These are phyloP conservation scores for Sporothrix protearum DNA, from an alignment of 2,329 filamentous ascomycete genomes.

Conservation along the genomic window DNA sequence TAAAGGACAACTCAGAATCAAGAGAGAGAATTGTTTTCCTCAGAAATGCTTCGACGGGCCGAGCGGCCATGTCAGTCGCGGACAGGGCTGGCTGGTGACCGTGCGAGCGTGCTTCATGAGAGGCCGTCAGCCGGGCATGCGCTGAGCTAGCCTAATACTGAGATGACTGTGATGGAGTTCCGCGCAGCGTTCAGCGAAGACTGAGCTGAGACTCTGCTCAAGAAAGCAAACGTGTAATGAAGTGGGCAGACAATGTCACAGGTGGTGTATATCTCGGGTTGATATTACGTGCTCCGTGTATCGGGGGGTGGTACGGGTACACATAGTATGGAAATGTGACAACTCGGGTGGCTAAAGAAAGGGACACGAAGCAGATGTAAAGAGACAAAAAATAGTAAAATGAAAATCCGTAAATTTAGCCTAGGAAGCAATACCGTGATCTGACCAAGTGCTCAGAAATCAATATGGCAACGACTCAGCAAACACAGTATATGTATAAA, in stretches of 20 bases:
- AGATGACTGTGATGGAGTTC: background rate
- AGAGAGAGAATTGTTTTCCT: background rate
- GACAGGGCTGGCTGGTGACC: background rate
- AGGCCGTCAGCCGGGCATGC: constrained; percentile 1
- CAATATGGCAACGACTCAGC: background rate
- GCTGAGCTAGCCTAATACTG: background rate
- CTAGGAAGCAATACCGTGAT: too few relatives aligned
- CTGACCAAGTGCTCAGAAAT: too few relatives aligned
- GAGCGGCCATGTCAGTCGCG: background rate
- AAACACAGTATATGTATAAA: background rate
- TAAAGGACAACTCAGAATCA: background rate
- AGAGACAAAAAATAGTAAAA: background rate
- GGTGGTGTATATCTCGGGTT: constrained; percentile 7
- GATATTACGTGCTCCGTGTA: background rate
- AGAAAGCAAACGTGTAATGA: background rate
- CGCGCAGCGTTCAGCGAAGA: background rate
- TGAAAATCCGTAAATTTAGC: too few relatives aligned
- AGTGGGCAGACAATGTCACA: background rate
- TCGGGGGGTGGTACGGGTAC: background rate
- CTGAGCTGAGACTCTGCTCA: background rate
- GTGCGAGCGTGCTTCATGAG: background rate
- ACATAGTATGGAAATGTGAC: background rate
- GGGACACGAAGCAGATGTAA: background rate
- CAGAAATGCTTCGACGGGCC: background rate
- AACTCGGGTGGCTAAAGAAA: background rate